Evolutionary conservation across 2,329 filamentous ascomycete species (phyloP).

Genomic region (Paraconiothyrium brasiliense): DNA sequence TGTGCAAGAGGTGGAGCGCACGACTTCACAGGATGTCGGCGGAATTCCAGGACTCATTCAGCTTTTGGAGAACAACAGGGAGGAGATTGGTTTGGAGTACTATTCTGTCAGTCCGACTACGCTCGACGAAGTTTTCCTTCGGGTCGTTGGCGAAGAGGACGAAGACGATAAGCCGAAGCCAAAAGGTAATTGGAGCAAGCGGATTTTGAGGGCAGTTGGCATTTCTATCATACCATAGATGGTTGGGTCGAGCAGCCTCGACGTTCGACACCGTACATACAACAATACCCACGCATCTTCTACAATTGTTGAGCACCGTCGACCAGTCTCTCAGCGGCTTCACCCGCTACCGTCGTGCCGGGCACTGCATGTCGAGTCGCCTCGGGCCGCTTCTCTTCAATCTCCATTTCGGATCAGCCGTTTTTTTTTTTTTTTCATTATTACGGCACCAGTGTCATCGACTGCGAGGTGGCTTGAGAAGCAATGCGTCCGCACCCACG

Average conservation of each 20-base stretch:
- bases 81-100: constrained; percentile 77
- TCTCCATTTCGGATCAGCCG: too few relatives aligned
- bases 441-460: too few relatives aligned
- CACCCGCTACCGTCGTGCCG: too few relatives aligned
- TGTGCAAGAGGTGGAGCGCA: constrained; percentile 23
- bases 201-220: constrained; percentile 4
- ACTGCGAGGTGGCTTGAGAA: too few relatives aligned
- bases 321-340: background rate
- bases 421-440: too few relatives aligned
- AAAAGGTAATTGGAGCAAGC: constrained; percentile 15
- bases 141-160: constrained; percentile 80
- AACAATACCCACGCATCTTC: background rate
- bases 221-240: background rate
- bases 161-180: constrained; percentile 61
- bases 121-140: constrained; percentile 88
- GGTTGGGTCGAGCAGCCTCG: constrained; percentile 7
- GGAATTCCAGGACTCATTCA: constrained; percentile 76
- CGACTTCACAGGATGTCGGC: constrained; percentile 26
- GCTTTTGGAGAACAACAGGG: constrained; percentile 75
- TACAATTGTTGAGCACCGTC: background rate
- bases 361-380: too few relatives aligned
- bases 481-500: too few relatives aligned
- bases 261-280: background rate
- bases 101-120: constrained; percentile 89
- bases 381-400: too few relatives aligned